phyloP scores from a whole-genome alignment of 192 early-diverging fungal genomes.

The Obelidium mucronatum region DNA sequence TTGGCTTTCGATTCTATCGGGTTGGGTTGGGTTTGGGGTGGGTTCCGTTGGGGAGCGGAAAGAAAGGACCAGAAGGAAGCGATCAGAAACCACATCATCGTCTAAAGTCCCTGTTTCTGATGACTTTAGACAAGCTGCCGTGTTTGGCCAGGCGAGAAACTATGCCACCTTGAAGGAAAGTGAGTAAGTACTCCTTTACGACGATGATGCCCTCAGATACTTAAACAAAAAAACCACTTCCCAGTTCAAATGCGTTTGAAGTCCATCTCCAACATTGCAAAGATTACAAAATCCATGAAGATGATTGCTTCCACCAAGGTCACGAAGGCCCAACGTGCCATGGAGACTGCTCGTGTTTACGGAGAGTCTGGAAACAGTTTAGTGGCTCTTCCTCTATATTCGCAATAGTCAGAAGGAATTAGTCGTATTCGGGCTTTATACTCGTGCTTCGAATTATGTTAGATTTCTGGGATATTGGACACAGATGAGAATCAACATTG shows the following conservation, averaged over 20 bases:
- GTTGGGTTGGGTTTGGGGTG: no score
- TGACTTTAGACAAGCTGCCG: background rate
- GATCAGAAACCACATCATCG: no score
- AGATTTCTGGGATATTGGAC: no score
- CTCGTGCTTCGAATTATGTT: no score
- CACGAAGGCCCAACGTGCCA: slow-evolving; percentile 83
- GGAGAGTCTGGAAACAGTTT: slow-evolving; percentile 69
- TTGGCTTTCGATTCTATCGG: no score
- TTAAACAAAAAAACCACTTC: background rate
- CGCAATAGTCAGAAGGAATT: no score
- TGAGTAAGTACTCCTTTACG: background rate
- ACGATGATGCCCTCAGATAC: background rate
- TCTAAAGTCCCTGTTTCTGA: no score
- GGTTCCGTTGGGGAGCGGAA: no score
- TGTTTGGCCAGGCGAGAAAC: slow-evolving; percentile 24
- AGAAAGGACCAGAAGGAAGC: no score
- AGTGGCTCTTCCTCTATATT: slow-evolving; percentile 26
- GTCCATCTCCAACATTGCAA: slow-evolving; percentile 97
- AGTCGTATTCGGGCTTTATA: no score
- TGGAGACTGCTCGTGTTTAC: slow-evolving; percentile 87
- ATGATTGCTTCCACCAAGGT: slow-evolving; percentile 99
- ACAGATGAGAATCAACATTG: no score
- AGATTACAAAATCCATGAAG: slow-evolving; percentile 99
- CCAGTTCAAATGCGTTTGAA: slow-evolving; percentile 75
- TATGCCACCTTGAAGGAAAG: slow-evolving; percentile 43